Evolutionary conservation across 148 eudicot genomes (phyloP), one percentile per base, ranked within the genome.

Genomic region (Pouteria glomerata): DNA sequence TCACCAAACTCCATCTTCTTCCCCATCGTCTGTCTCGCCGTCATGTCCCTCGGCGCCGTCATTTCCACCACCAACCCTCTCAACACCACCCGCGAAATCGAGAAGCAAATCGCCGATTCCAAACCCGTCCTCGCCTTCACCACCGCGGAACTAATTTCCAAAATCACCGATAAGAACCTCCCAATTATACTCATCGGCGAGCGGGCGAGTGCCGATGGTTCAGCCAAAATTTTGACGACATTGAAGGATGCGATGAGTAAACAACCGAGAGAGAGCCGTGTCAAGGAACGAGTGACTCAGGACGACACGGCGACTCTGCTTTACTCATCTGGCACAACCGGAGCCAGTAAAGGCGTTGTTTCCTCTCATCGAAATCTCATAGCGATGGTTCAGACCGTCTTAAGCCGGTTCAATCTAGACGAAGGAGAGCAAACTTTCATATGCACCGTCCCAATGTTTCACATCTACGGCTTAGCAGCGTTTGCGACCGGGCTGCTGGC

Each of bases 371-470:
- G 84, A 59, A 96, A 88, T 76, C 76, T 92, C 57, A 88, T 92
- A 13, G 99, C 90, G 6, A 88, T 87, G 92, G 96, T 90, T 5
- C 88, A 91, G 67, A 84, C 85, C 1, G 21, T 88, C 13, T 53
- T 80, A 0, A 56, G 76, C 6, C 75, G 93, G 55, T 89, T 91
- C 63, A 70, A 34, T 10, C 12, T 73, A 30, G 80, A 77, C 6
- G 86, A 71, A 33, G 79, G 52, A 4, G 72, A 65, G 13, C 66
- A 80, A 7, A 83, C 80, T 1, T 91, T 84, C 80, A 80, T 95
- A 14, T 89, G 96, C 74, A 95, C 98, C 2, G 96, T 95, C 0
- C 98, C 97, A 0, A 91, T 95, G 98, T 95, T 91, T 51, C 98
- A 95, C 60, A 88, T 95, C 74, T 95, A 91, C 69, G 98, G 98